Base-by-base conservation (phyloP, 23 red algal genomes). In the Gracilariopsis chorda region DNA sequence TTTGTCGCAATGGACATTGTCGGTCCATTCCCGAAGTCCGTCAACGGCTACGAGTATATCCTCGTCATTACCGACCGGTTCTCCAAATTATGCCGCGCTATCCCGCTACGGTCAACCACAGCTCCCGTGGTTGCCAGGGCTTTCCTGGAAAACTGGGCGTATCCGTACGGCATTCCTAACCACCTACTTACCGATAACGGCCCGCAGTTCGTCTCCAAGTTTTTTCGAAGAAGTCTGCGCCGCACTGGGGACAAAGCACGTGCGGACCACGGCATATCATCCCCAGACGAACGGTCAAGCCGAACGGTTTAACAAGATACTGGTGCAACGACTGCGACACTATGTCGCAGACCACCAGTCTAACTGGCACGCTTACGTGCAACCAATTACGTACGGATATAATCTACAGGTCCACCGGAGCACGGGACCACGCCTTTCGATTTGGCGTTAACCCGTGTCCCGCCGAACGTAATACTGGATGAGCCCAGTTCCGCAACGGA, bases 201-300 rank as follows among this genome's bases (percentile, higher is more conserved):
- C 3, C 52, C 52, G 3, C 52, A 58, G 12, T 58, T 58, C 52
- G 52, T 58, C 12, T 3, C 12, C 20, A 58, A 58, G 12, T 58
- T 58, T 24, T 58, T 58, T 90, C 12, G 52, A 58, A 14, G 52
- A 58, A 13, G 52, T 58, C 4, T 58, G 52, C 12, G 20, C 4
- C 12, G 3, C 52, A 24, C 4, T 58, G 3, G 52, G 52, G n/a
- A 58, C 12, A 14, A 58, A 58, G 27, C 12, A 58, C 12, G n/a
- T 24, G 27, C 52, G 4, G 21, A 48, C 42, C 73, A 78, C 48
- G 4, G 44, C 3, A 33, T 87, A 51, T 51, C 61, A 73, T 32
- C 61, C 82, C 12, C 82, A 87, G 39, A 90, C 86, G 17, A 90
- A 90, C 37, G 49, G 86, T 1, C 69, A 90, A 40, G 53, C 24